Evolutionary conservation across 1,284 basidiomycete species (phyloP).

Genomic region (Earliella scabrosa): DNA sequence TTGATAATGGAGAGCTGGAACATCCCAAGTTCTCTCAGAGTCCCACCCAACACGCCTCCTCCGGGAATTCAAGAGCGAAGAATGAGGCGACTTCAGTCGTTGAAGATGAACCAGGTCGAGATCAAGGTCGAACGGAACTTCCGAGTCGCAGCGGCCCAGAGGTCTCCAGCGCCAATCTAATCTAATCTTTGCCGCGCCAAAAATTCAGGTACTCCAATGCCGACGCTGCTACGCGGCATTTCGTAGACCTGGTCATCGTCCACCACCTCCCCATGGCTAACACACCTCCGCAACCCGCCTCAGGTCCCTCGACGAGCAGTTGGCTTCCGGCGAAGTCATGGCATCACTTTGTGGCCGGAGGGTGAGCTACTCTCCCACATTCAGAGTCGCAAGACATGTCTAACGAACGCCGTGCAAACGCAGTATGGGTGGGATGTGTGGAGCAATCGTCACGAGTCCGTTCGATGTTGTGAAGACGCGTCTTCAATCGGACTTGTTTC

Average conservation of each 20-base stretch:
- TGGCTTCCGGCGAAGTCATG: constrained; percentile 78
- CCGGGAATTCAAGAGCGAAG: no score
- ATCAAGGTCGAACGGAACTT: background rate
- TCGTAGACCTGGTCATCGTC: constrained; percentile 6
- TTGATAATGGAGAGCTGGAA: constrained; percentile 66
- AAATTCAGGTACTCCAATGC: constrained; percentile 14
- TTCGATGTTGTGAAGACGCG: constrained; percentile 99
- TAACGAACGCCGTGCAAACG: background rate
- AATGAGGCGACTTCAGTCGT: no score
- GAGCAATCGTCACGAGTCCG: constrained; percentile 94
- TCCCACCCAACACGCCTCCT: no score
- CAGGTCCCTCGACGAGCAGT: constrained; percentile 37
- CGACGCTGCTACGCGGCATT: background rate
- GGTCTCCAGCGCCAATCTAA: constrained; percentile 23
- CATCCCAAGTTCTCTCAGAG: no score
- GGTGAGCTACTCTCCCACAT: constrained; percentile 53
- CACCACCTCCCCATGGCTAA: constrained; percentile 25
- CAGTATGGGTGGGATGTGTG: constrained; percentile 96
- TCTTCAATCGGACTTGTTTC: constrained; percentile 90
- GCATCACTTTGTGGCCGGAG: constrained; percentile 86
- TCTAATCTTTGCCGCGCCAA: constrained; percentile 25
- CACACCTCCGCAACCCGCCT: constrained; percentile 24
- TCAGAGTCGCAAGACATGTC: constrained; percentile 4
- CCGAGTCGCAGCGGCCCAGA: no score
- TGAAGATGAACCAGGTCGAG: no score